Base-by-base conservation (phyloP, 1,284 basidiomycete species). In the Amylostereum chailletii region DNA sequence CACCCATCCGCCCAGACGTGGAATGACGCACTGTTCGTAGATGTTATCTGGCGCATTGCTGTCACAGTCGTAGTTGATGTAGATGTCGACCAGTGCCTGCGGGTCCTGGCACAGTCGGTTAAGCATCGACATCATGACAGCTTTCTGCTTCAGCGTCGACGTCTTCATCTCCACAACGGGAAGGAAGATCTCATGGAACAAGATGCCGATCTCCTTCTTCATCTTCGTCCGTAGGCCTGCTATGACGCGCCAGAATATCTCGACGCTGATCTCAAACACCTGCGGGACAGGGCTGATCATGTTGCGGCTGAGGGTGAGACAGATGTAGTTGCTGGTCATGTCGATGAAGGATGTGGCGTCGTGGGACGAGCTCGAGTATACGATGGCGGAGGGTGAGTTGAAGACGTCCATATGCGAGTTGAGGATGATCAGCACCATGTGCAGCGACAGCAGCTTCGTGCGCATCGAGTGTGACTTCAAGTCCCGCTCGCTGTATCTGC, bases 131-230 rank as follows among this genome's bases (percentile, higher is more conserved):
- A 97, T 75, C 50, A 97, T 87, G 46, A 92, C 82, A 4, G 86
- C 88, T 69, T 98, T 97, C 63, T 97, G 96, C 62, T 91, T 92
- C 48, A 96, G 72, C 0, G 94, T 96, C 7, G 95, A 92, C 26
- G 90, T 97, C 60, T 88, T 85, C 94, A 99, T 98, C 71, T 99
- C 96, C 46, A 99, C 73, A 47, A 99, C 97, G 1, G 96, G 96
- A 52, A 99, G 83, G 72, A 99, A 99, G 60, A 99, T 99, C 64
- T 99, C 96, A 63, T 97, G 96, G 49, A 99, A 69, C 34, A 99
- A 75, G 37, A 99, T 94, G 66, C 98, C 96, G 55, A 99, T 98
- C 70, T 99, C 97, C 88, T 98, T 91, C 82, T 99, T 99, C 55
- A 99, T 79, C 70, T 93, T 96, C 32, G 92, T 93, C 33, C 96